Conservation (phyloP, 176 grass and related monocot species). For the Oryza glaberrima region DNA sequence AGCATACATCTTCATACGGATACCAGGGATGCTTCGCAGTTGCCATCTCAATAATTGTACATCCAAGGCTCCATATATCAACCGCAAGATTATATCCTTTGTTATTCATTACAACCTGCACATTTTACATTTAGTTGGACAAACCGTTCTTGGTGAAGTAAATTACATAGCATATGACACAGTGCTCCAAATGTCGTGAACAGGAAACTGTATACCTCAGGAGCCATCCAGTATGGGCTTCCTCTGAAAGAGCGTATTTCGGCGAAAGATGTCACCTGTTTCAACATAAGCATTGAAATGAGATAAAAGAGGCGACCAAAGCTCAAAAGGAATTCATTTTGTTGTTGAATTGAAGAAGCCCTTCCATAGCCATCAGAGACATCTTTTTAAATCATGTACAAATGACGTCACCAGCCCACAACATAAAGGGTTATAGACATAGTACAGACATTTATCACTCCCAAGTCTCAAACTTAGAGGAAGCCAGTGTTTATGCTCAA, state of each 20-base stretch:
- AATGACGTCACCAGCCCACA: background rate
- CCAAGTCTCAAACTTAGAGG: background rate
- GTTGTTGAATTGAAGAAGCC: constrained; percentile 9
- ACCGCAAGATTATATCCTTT: constrained; percentile 61
- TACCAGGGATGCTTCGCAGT: constrained; percentile 66
- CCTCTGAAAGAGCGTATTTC: constrained; percentile 60
- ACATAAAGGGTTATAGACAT: constrained; percentile 8
- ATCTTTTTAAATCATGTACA: constrained; percentile 11
- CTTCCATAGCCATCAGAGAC: background rate
- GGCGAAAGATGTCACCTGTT: constrained; percentile 61
- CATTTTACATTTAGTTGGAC: constrained; percentile 2
- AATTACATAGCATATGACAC: constrained; percentile 6
- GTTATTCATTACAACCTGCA: constrained; percentile 63
- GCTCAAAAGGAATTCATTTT: background rate
- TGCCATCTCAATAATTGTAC: constrained; percentile 81
- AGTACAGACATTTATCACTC: constrained; percentile 1
- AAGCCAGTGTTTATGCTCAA: constrained; percentile 21
- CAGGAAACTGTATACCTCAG: constrained; percentile 46
- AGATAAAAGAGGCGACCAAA: background rate
- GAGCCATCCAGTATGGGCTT: constrained; percentile 83
- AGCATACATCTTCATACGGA: constrained; percentile 49
- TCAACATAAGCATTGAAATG: constrained; percentile 28
- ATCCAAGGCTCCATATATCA: constrained; percentile 81
- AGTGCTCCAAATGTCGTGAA: background rate
- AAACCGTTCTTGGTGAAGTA: constrained; percentile 18